Evolutionary conservation across 371 early-diverging fungal genomes (phyloP).

Genomic region (Actinomucor elegans): DNA sequence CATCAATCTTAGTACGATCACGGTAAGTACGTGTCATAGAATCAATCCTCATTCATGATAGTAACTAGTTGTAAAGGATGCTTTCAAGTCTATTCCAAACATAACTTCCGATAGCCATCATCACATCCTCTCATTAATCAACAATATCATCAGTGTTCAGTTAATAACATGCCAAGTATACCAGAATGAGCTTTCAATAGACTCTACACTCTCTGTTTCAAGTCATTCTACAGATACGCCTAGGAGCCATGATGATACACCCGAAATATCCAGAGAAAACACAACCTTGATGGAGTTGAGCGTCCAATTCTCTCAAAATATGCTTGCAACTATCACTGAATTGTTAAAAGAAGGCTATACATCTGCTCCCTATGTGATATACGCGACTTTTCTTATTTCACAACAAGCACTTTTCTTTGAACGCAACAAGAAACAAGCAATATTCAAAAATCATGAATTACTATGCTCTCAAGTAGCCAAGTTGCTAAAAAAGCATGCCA

Average conservation of each 20-base stretch:
- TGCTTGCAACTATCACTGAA: slow-evolving; percentile 9
- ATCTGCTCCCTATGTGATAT: not conserved
- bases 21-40: not conserved
- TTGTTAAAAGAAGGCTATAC: not conserved
- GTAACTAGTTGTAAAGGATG: not conserved
- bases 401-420: too few species aligned
- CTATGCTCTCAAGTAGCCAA: not conserved
- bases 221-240: not conserved
- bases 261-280: not conserved
- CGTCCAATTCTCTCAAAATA: slow-evolving; percentile 5
- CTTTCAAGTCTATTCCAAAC: not conserved
- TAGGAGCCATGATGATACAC: not conserved
- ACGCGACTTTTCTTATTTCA: not conserved
- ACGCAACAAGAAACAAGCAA: not conserved
- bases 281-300: not conserved
- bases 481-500: not conserved
- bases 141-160: slow-evolving; percentile 7
- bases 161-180: not conserved
- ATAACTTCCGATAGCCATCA: not conserved
- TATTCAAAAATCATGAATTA: not conserved
- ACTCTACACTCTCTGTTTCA: not conserved
- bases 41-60: not conserved
- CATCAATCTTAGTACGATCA: not conserved
- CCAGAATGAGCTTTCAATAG: not conserved
- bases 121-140: slow-evolving; percentile 1